Evolutionary conservation across 2,329 filamentous ascomycete species (phyloP), one percentile per base, ranked within the genome.

Genomic region (Thielaviopsis ethacetica): DNA sequence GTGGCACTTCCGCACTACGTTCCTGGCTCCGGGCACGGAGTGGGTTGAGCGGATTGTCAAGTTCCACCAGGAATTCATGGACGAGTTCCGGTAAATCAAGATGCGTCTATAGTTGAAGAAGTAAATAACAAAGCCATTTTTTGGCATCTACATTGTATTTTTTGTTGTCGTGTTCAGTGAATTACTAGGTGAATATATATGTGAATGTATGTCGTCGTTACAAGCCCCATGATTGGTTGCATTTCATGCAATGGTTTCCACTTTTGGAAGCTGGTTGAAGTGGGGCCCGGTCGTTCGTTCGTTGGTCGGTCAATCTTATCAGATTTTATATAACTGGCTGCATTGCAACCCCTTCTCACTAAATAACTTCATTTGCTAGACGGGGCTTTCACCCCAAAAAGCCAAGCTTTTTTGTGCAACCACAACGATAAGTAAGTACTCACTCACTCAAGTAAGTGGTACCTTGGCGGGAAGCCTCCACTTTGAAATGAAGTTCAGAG

Each of bases 1-100:
- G 0, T 76, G 93, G 67, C 93, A 98, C 75, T 95, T 98, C 79
- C 79, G 93, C 63, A 98, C 93, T 3, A 98, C 93, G 0, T 98
- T 98, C 78, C 76, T 98, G 49, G 91, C 93, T 0, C 93, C 93
- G 0, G 93, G 93, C 15, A 97, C 91, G 1, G 91, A 95, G 66
- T 98, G 93, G 93, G 84, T 94, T 6, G 83, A 84, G 55, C 80
- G 85, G 64, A 89, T 97, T 65, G 81, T 85, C 65, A 86, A 88
- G 72, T 98, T 98, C 75, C 93, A 98, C 75, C 75, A 83, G 71
- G 83, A 86, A 62, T 98, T 98, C 67, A 87, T 97, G 83, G 79
- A 86, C 56, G 81, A 95, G 78, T 96, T 80, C 70, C 71, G 74
- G 65, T 81, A 67, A 66, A 65, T 56, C 21, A 17, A 9, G 7